Evolutionary conservation across 306 rosid genomes (phyloP).

Genomic region (Hylodesmum podocarpum): DNA sequence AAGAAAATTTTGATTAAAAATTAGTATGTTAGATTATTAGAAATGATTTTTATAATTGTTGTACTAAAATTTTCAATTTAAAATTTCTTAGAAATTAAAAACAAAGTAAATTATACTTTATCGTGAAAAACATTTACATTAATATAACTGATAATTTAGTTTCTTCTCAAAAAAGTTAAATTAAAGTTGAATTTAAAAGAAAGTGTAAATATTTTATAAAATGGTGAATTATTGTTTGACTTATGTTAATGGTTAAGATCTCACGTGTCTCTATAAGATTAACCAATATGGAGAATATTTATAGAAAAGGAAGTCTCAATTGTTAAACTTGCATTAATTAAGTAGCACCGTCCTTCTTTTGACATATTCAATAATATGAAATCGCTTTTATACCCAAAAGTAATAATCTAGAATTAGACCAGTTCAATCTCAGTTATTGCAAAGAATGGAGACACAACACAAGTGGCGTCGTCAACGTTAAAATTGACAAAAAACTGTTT

Average conservation of each 20-base stretch:
- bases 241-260: neutral
- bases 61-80: no score
- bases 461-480: constrained; percentile 3
- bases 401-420: constrained; percentile 15
- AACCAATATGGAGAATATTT: neutral
- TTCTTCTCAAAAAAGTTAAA: neutral
- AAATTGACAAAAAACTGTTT: neutral
- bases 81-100: no score
- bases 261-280: neutral
- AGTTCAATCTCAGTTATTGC: constrained; percentile 8
- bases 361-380: constrained; percentile 24
- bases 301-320: neutral
- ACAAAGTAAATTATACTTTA: no score
- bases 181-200: neutral
- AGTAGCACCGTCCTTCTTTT: constrained; percentile 22
- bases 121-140: neutral
- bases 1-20: no score
- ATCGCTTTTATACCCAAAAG: neutral
- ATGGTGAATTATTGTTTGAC: neutral
- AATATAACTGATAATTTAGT: neutral
- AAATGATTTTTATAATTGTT: no score
- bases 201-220: neutral
- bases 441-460: constrained; percentile 5
- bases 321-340: neutral
- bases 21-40: no score